Conservation (phyloP, 2,329 filamentous ascomycete genomes). For the Akanthomyces muscarius region DNA sequence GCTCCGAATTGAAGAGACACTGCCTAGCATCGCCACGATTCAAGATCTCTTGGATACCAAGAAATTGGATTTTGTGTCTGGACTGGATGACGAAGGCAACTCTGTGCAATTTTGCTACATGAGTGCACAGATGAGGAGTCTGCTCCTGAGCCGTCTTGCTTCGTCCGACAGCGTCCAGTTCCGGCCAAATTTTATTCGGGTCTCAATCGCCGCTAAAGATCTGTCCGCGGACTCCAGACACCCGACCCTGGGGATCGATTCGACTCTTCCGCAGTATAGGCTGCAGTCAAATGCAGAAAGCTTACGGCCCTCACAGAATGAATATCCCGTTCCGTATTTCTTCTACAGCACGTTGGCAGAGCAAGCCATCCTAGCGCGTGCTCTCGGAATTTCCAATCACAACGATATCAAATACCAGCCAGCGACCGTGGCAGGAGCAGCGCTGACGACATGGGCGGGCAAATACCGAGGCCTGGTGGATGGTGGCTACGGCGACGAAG, state of each 20-base stretch:
- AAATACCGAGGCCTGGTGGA: constrained; percentile 39
- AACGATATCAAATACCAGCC: constrained; percentile 19
- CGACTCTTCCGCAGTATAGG: constrained; percentile 21
- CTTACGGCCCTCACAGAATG: constrained; percentile 21
- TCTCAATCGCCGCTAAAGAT: constrained; percentile 19
- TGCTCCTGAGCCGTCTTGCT: not conserved
- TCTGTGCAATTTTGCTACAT: constrained; percentile 4
- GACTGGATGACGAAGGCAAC: not conserved
- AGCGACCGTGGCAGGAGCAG: constrained; percentile 30
- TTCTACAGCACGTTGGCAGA: constrained; percentile 39
- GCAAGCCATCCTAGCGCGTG: constrained; percentile 26
- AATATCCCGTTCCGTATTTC: constrained; percentile 37
- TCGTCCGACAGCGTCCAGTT: not conserved
- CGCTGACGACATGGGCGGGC: constrained; percentile 32
- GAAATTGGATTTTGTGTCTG: not conserved
- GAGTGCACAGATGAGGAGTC: not conserved
- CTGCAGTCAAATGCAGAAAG: constrained; percentile 22
- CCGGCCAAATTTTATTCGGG: constrained; percentile 15
- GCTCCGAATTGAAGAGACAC: not conserved
- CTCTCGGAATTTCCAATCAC: constrained; percentile 28
- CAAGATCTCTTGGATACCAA: not conserved
- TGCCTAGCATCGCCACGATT: not conserved
- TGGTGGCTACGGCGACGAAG: constrained; percentile 12
- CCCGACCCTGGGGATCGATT: constrained; percentile 22
- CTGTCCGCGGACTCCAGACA: constrained; percentile 15